Evolutionary conservation across 2,329 filamentous ascomycete genomes (phyloP), one percentile per base, ranked within the genome.

Genomic region (Stachybotrys elegans): DNA sequence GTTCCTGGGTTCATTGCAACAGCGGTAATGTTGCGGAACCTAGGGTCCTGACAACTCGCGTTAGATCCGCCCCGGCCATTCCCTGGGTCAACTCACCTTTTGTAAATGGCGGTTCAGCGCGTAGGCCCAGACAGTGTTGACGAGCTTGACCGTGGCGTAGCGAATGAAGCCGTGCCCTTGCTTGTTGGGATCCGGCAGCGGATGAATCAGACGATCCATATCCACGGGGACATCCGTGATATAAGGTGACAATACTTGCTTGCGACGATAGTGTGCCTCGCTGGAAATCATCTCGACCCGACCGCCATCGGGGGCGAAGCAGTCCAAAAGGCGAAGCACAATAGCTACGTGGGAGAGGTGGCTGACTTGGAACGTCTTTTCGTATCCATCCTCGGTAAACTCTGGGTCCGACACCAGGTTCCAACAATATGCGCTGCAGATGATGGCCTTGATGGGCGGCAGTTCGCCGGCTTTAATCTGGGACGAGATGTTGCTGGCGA

Each of bases 341-440:
- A 45, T 35, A 13, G 39, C 39, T 9, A 35, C 37, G 17, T 49
- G 47, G 29, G 44, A 40, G 19, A 49, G 38, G 34, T 49, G 47
- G 6, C 16, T 36, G 21, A 49, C 23, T 29, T 49, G 47, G 22
- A 47, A 42, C 3, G 44, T 42, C 22, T 43, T 41, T 11, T 49
- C 47, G 20, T 31, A 41, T 12, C 38, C 44, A 27, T 49, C 47
- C 14, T 16, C 23, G 7, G 47, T 49, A 21, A 29, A 17, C 38
- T 47, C 40, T n/a, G 27, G 36, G n/a, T 43, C 47, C 12, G 39
- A 21, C 9, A 45, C 52, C 9, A 37, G 22, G 32, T 48, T 45
- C 46, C 46, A 48, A 25, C 45, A 48, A 43, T 45, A 45, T 14
- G 46, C 46, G 27, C 45, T 48, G 35, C 43, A 48, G 20, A 48